Base-by-base conservation (phyloP, 495 filamentous ascomycete species). In the Neurospora terricola region DNA sequence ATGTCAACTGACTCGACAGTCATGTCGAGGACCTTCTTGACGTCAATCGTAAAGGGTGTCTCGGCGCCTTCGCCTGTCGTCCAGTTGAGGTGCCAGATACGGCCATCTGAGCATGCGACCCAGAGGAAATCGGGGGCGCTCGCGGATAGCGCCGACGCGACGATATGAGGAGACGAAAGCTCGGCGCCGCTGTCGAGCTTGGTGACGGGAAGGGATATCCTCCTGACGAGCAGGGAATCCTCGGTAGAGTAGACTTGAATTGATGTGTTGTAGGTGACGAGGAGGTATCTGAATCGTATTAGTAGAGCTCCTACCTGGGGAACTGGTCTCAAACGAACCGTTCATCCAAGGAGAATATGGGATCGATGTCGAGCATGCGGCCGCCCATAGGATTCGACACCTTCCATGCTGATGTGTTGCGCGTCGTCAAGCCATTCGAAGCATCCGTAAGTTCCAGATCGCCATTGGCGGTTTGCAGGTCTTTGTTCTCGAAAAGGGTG, bases 161-260 rank as follows among this genome's bases (percentile, higher is more conserved):
- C 81, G 71, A 90, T 84, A 70, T 83, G 82, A 38, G 77, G 76
- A 34, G 75, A 72, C 1, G 62, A 36, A 7, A 69, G 12, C 27
- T 77, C 69, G 43, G 77, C 75, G 38, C 78, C 75, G 23, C 73
- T 69, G 14, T 80, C 78, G 2, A 69, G 66, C 37, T 42, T 71
- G n/a, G 79, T 72, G 1, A 81, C 8, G 48, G 76, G 72, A 42
- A 88, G 72, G 36, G 80, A 74, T 40, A 90, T 89, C 34, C 89
- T 88, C 62, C 93, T 90, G 39, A 92, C 81, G 11, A 94, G 87
- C 39, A 96, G 88, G 5, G 94, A 97, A 62, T 92, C 93, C 40
- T 89, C 83, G 40, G 91, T 89, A 0, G 94, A 91, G 81, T 94
- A 96, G 18, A 98, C 87, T 77, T 92, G 90, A 70, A 99, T 85